Evolutionary conservation across 2,329 filamentous ascomycete genomes (phyloP).

Genomic region (Aspergillus ochraceoroseus): DNA sequence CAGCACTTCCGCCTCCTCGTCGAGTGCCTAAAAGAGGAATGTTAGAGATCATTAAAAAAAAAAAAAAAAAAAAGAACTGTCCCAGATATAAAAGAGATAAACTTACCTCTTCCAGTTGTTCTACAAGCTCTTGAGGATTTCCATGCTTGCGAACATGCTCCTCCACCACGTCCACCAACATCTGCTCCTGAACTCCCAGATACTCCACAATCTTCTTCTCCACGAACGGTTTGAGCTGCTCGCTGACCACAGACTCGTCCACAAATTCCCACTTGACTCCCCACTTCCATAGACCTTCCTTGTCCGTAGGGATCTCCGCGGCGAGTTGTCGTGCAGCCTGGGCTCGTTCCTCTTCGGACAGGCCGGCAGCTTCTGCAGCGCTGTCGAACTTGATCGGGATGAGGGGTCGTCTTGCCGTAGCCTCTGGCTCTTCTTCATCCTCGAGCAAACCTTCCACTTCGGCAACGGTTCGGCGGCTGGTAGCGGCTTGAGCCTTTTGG

Average conservation of each 20-base stretch:
- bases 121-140: constrained; percentile 72
- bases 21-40: constrained; percentile 60
- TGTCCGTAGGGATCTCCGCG: constrained; percentile 82
- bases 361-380: constrained; percentile 58
- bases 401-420: constrained; percentile 65
- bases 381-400: constrained; percentile 79
- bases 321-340: constrained; percentile 77
- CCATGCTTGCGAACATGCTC: constrained; percentile 74
- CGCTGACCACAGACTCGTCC: constrained; percentile 71
- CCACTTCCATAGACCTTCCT: constrained; percentile 86
- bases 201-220: constrained; percentile 98
- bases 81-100: no score
- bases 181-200: constrained; percentile 90
- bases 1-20: constrained; percentile 88
- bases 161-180: constrained; percentile 88
- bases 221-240: constrained; percentile 88
- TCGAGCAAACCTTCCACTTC: constrained; percentile 93
- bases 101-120: constrained; percentile 76
- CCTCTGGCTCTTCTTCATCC: constrained; percentile 81
- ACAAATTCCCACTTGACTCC: constrained; percentile 87
- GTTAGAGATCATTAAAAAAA: constrained; percentile 31
- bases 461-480: constrained; percentile 71
- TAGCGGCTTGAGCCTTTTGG: constrained; percentile 60
- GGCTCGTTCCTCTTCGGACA: constrained; percentile 81
- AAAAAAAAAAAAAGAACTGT: background rate